A percentile compares a stretch with the other conserved stretches of the same genome.
phyloP scores from a whole-genome alignment of 225 moss, liverwort and hornwort species.

The Anthoceros angustus region DNA sequence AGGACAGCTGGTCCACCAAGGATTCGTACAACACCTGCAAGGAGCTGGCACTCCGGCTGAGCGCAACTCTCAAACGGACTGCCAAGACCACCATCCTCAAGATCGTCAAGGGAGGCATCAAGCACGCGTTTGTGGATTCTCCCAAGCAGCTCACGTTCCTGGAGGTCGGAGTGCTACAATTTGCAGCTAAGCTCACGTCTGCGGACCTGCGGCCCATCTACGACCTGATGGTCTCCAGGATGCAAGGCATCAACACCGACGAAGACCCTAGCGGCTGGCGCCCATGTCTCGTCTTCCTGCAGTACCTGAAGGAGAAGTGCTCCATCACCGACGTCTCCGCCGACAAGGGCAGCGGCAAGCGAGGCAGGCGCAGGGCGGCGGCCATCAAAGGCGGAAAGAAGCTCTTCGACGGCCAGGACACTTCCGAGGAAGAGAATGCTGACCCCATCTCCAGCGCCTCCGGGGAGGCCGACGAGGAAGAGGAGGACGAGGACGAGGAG shows the following conservation, averaged over 20 bases:
- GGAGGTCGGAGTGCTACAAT: slow-evolving; percentile 73
- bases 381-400: slow-evolving; percentile 46
- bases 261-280: slow-evolving; percentile 75
- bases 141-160: slow-evolving; percentile 70
- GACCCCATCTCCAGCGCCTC: slow-evolving; percentile 14
- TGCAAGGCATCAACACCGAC: slow-evolving; percentile 58
- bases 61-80: slow-evolving; percentile 68
- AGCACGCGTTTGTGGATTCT: slow-evolving; percentile 58
- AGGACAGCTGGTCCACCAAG: slow-evolving; percentile 49
- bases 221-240: slow-evolving; percentile 41
- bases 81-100: slow-evolving; percentile 60
- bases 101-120: slow-evolving; percentile 78
- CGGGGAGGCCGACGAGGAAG: slow-evolving; percentile 57
- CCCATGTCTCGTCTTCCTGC: slow-evolving; percentile 66
- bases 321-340: slow-evolving; percentile 38
- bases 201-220: slow-evolving; percentile 54
- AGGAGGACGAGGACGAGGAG: slow-evolving; percentile 47
- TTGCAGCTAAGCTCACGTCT: slow-evolving; percentile 62
- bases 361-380: slow-evolving; percentile 40
- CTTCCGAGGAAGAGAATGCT: slow-evolving; percentile 46
- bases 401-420: slow-evolving; percentile 58
- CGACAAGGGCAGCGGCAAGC: slow-evolving; percentile 55
- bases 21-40: slow-evolving; percentile 58
- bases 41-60: slow-evolving; percentile 69
- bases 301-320: slow-evolving; percentile 66